Evolutionary conservation across 371 early-diverging fungal genomes (phyloP).

Genomic region (Rozella allomycis): DNA sequence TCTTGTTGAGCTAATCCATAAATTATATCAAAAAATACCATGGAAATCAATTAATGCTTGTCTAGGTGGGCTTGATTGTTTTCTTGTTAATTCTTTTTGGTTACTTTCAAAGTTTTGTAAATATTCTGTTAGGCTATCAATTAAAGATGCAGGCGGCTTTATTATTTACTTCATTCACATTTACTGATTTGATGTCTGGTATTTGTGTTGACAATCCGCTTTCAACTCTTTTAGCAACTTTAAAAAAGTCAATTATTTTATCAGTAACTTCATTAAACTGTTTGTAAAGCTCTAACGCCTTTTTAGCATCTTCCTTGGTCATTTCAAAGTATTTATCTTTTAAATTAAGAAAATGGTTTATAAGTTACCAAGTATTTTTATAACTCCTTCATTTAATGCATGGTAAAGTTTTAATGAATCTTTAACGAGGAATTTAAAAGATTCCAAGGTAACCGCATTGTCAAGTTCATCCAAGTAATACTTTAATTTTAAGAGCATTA

Average conservation of each 20-base stretch:
- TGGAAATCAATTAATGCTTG: too few species aligned
- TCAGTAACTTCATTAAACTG: constrained; percentile 62
- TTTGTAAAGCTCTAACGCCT: constrained; percentile 69
- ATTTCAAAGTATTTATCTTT: constrained; percentile 68
- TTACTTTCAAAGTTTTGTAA: too few species aligned
- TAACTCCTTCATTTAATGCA: constrained; percentile 71
- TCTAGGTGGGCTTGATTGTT: too few species aligned
- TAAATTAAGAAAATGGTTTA: not conserved
- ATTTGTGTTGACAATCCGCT: constrained; percentile 45
- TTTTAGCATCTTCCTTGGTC: constrained; percentile 46
- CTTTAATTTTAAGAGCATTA: constrained; percentile 15
- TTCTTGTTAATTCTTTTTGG: too few species aligned
- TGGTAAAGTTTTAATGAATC: constrained; percentile 69
- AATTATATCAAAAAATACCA: too few species aligned
- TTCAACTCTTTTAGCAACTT: constrained; percentile 46
- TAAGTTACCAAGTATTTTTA: constrained; percentile 51
- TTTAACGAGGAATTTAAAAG: constrained; percentile 56
- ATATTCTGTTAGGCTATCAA: too few species aligned
- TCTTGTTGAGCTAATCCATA: too few species aligned
- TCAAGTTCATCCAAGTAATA: constrained; percentile 58
- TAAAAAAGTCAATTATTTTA: constrained; percentile 48
- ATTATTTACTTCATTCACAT: too few species aligned
- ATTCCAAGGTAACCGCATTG: constrained; percentile 63
- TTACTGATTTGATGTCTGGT: constrained; percentile 61
- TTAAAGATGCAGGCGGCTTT: too few species aligned